Percentiles rank a stretch among this genome's conserved stretches.
Conservation (phyloP, 1,284 basidiomycete species). For the Clitocybe nebularis region DNA sequence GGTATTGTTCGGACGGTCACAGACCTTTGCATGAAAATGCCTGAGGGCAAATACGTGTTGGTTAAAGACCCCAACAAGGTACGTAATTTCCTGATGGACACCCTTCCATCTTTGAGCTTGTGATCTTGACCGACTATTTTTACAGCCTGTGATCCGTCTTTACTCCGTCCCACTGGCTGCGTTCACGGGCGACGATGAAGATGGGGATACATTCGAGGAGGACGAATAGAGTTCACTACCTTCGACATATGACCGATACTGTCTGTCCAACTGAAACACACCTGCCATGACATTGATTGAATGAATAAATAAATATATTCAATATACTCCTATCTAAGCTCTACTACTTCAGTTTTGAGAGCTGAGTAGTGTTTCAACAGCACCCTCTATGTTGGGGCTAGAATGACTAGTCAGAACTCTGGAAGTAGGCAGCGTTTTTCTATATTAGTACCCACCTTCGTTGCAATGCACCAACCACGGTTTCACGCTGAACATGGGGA, state of each 20-base stretch:
- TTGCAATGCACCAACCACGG: conserved; percentile 77
- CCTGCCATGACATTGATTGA: conserved; percentile 15
- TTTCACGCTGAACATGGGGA: conserved; percentile 70
- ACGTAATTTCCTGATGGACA: conserved; percentile 25
- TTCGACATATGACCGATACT: conserved; percentile 19
- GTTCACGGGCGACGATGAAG: conserved; percentile 59
- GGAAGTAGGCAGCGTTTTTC: not conserved
- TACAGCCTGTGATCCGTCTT: conserved; percentile 86
- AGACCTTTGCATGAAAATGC: conserved; percentile 91
- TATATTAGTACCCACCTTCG: conserved; percentile 55
- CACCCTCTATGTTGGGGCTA: conserved; percentile 74
- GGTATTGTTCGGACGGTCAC: conserved; percentile 95
- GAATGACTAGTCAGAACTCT: conserved; percentile 11
- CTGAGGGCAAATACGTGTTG: conserved; percentile 93
- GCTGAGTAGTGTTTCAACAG: conserved; percentile 74
- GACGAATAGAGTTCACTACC: conserved; percentile 23
- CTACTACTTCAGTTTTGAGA: conserved; percentile 32
- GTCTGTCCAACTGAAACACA: conserved; percentile 15
- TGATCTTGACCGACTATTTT: conserved; percentile 18
- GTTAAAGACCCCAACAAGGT: conserved; percentile 97
- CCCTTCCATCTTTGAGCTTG: conserved; percentile 8
- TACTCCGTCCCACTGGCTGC: conserved; percentile 89
- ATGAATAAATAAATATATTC: conserved; percentile 8
- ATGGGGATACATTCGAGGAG: conserved; percentile 28
- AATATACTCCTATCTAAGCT: conserved; percentile 4